phyloP scores from a whole-genome alignment of 164 flowering plant species.

The Aristolochia californica region DNA sequence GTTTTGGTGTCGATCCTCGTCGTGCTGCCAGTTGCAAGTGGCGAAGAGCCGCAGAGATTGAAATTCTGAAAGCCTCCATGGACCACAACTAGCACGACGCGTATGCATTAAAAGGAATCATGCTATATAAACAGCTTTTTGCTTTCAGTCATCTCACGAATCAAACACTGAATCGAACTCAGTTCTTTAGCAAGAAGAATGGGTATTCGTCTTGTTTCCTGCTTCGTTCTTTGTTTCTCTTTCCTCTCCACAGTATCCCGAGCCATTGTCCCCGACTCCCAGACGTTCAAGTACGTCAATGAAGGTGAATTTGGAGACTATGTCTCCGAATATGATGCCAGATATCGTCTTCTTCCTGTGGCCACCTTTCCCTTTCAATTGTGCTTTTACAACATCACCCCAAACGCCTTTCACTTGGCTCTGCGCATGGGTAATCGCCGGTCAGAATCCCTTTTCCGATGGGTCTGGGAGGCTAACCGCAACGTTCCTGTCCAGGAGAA shows the following conservation, averaged over 20 bases:
- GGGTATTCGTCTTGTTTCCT: too few species aligned
- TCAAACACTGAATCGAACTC: too few species aligned
- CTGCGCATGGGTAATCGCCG: slow-evolving; percentile 17
- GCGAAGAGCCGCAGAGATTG: too few species aligned
- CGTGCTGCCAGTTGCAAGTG: too few species aligned
- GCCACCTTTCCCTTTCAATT: slow-evolving; percentile 15
- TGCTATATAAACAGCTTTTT: too few species aligned
- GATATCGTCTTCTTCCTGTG: slow-evolving; percentile 15
- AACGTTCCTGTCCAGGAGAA: slow-evolving; percentile 19
- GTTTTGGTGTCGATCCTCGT: too few species aligned
- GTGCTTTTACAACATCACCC: slow-evolving; percentile 31
- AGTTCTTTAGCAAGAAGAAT: too few species aligned
- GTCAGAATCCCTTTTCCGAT: slow-evolving; percentile 16
- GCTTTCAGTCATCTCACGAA: too few species aligned
- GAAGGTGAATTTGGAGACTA: slow-evolving; percentile 31
- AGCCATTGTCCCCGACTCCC: slow-evolving; percentile 34
- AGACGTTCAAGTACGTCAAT: slow-evolving; percentile 31
- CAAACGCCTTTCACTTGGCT: slow-evolving; percentile 17
- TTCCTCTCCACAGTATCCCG: slow-evolving; percentile 8
- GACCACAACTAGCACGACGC: too few species aligned
- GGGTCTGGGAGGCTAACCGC: slow-evolving; percentile 41
- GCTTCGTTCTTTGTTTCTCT: background rate
- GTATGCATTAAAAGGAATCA: too few species aligned
- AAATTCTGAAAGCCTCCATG: too few species aligned
- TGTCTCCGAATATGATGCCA: slow-evolving; percentile 30